These are phyloP conservation scores for Tylopilus sp. DNA, from an alignment of 768 basidiomycete species.

Conservation along the genomic window DNA sequence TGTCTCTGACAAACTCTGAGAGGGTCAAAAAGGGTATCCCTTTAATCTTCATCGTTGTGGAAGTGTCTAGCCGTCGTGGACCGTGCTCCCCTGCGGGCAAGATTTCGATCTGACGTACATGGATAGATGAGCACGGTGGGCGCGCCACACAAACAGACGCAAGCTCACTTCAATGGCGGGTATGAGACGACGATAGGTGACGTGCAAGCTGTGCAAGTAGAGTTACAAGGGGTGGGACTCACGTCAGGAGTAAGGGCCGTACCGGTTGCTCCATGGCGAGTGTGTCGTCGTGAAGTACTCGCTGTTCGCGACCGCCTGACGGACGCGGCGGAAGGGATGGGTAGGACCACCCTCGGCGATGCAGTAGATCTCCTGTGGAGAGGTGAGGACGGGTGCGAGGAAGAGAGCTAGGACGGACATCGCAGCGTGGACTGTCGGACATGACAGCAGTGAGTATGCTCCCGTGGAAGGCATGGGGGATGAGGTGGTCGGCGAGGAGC, in stretches of 20 bases:
- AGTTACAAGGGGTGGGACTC: slow-evolving; percentile 8
- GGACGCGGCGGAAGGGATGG: slow-evolving; percentile 77
- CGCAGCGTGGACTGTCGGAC: slow-evolving; percentile 58
- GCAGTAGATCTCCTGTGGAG: slow-evolving; percentile 74
- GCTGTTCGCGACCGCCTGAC: slow-evolving; percentile 66
- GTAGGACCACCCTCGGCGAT: slow-evolving; percentile 73
- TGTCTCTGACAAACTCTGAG: slow-evolving; percentile 83
- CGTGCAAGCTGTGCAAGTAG: slow-evolving; percentile 53
- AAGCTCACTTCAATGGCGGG: slow-evolving; percentile 67
- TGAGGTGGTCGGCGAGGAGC: slow-evolving; percentile 50
- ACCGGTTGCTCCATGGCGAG: slow-evolving; percentile 89
- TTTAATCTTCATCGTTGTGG: slow-evolving; percentile 65
- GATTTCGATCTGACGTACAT: slow-evolving; percentile 65
- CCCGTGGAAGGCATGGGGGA: slow-evolving; percentile 83
- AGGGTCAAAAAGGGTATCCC: slow-evolving; percentile 78
- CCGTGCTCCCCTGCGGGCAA: slow-evolving; percentile 79
- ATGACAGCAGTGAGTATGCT: slow-evolving; percentile 68
- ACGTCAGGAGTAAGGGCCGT: slow-evolving; percentile 13
- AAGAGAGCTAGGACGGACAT: slow-evolving; percentile 45
- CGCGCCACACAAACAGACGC: neutral
- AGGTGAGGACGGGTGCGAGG: slow-evolving; percentile 6
- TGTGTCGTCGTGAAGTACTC: slow-evolving; percentile 63
- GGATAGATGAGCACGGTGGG: slow-evolving; percentile 3
- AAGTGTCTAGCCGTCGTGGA: slow-evolving; percentile 65
- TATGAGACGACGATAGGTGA: slow-evolving; percentile 70